Conservation (phyloP, 257 asterid species). For the Fraxinus anomala region DNA sequence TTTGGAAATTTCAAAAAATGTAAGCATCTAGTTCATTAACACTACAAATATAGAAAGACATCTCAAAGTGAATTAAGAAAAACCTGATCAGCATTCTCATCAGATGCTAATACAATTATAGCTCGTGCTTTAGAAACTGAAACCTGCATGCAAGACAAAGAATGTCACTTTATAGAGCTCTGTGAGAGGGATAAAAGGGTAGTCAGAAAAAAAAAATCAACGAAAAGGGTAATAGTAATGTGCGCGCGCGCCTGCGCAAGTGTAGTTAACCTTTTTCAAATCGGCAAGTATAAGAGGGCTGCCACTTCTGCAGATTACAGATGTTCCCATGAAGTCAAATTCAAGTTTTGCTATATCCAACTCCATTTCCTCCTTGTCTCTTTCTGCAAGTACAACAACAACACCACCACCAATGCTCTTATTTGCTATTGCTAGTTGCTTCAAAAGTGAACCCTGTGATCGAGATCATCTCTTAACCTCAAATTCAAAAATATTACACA, state of each 20-base stretch:
- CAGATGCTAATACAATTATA: conserved; percentile 91
- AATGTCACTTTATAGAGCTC: conserved; percentile 18
- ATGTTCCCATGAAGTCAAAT: conserved; percentile 92
- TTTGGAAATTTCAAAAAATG: conserved; percentile 28
- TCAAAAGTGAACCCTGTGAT: conserved; percentile 88
- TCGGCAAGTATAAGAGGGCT: conserved; percentile 98
- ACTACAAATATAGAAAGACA: conserved; percentile 15
- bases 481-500: not conserved
- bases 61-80: conserved; percentile 24
- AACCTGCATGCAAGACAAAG: conserved; percentile 52
- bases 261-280: conserved; percentile 65
- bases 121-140: conserved; percentile 98
- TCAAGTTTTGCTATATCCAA: conserved; percentile 91
- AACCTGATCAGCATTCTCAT: conserved; percentile 99
- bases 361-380: conserved; percentile 99
- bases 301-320: conserved; percentile 95
- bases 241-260: not conserved
- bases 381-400: conserved; percentile 94
- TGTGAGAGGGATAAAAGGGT: conserved; percentile 14
- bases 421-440: conserved; percentile 96
- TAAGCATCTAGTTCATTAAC: conserved; percentile 27
- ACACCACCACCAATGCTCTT: conserved; percentile 96
- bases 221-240: conserved; percentile 11
- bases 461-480: conserved; percentile 26
- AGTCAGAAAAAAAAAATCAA: not conserved